Evolutionary conservation across 495 filamentous ascomycete species (phyloP).

Genomic region (Neurospora cerealis): DNA sequence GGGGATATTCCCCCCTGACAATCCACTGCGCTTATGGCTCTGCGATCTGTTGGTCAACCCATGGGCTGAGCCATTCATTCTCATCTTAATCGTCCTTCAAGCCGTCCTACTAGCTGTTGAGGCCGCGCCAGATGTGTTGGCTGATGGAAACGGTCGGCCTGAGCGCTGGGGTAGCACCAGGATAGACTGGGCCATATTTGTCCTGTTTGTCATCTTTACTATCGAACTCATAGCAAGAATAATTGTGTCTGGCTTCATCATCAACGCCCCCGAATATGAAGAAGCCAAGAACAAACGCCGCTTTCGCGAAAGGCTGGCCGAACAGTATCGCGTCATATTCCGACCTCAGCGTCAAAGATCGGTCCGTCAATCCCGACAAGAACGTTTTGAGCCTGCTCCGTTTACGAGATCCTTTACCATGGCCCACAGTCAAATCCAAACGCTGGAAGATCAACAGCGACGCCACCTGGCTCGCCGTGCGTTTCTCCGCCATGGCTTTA

Average conservation of each 20-base stretch:
- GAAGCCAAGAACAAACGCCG: conserved; percentile 65
- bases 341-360: conserved; percentile 65
- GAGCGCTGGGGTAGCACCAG: conserved; percentile 52
- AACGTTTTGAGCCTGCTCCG: conserved; percentile 48
- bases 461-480: conserved; percentile 79
- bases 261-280: conserved; percentile 80
- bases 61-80: conserved; percentile 75
- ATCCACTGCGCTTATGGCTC: conserved; percentile 58
- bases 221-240: conserved; percentile 71
- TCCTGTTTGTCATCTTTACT: conserved; percentile 84
- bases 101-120: conserved; percentile 79
- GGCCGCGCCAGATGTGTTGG: conserved; percentile 56
- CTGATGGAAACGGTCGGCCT: conserved; percentile 36
- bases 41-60: conserved; percentile 87
- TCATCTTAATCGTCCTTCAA: conserved; percentile 81
- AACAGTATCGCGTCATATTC: conserved; percentile 69
- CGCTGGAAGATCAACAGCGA: conserved; percentile 72
- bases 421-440: conserved; percentile 34
- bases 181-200: conserved; percentile 74
- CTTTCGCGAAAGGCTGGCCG: conserved; percentile 58
- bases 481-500: conserved; percentile 90
- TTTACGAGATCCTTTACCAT: conserved; percentile 79
- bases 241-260: conserved; percentile 83
- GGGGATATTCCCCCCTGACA: conserved; percentile 72
- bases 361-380: conserved; percentile 32